phyloP scores from a whole-genome alignment of 179 eudicot genomes.

The Spergularia azorica region DNA sequence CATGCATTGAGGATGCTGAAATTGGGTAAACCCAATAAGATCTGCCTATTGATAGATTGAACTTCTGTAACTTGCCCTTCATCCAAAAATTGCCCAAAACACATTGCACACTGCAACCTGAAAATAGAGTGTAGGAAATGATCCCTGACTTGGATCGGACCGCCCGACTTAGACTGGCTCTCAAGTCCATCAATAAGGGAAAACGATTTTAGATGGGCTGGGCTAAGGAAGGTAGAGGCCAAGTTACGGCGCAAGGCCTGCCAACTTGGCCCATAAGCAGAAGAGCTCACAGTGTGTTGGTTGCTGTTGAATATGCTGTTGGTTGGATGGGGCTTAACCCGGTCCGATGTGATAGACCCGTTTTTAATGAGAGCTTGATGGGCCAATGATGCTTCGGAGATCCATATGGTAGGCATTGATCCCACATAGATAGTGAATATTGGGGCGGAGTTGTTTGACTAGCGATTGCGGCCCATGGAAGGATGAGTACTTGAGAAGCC shows the following conservation, averaged over 20 bases:
- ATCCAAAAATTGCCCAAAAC: constrained; percentile 20
- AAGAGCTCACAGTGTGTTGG: constrained; percentile 18
- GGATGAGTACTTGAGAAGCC: constrained; percentile 16
- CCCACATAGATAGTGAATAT: constrained; percentile 18
- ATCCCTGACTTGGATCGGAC: constrained; percentile 11
- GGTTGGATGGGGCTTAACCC: constrained; percentile 13
- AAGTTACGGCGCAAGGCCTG: constrained; percentile 23
- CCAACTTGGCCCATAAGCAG: constrained; percentile 19
- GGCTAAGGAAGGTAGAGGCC: constrained; percentile 22
- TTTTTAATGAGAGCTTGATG: constrained; percentile 16
- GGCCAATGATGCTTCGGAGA: constrained; percentile 3
- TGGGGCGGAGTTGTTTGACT: background rate
- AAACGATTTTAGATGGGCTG: background rate
- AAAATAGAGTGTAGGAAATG: constrained; percentile 8
- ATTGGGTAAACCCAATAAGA: constrained; percentile 9
- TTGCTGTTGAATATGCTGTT: constrained; percentile 16
- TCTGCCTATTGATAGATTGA: constrained; percentile 3
- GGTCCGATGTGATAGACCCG: constrained; percentile 11
- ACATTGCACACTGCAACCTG: constrained; percentile 21
- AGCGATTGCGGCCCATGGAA: constrained; percentile 8
- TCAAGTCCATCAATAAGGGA: constrained; percentile 3
- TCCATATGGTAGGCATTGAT: constrained; percentile 17
- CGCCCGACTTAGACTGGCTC: background rate
- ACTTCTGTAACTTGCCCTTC: constrained; percentile 10
- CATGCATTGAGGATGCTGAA: constrained; percentile 20